Conservation (phyloP, 2,329 filamentous ascomycete genomes). For the Phialocephala subalpina region DNA sequence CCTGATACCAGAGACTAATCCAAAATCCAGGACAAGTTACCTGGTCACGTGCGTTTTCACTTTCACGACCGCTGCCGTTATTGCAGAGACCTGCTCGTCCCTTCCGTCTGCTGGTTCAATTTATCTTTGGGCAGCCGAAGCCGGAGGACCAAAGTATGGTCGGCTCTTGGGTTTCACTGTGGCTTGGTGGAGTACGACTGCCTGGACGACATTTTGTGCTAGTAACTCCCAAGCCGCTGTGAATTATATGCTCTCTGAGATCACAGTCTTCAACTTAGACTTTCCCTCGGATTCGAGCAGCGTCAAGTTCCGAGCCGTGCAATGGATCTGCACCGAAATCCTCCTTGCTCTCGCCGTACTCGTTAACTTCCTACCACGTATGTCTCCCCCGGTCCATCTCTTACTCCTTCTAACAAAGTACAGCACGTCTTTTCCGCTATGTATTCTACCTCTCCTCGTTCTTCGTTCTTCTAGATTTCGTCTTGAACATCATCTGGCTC, state of each 20-base stretch:
- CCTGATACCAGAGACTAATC: conserved; percentile 23
- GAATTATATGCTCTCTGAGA: conserved; percentile 64
- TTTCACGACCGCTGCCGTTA: conserved; percentile 66
- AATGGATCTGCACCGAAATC: conserved; percentile 65
- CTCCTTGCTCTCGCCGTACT: conserved; percentile 58
- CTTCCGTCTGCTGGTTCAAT: conserved; percentile 47
- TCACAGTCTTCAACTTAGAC: conserved; percentile 62
- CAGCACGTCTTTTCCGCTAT: conserved; percentile 48
- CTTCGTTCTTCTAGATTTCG: conserved; percentile 64
- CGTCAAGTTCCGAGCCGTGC: conserved; percentile 66
- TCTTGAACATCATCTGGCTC: conserved; percentile 67
- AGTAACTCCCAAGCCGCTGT: conserved; percentile 60
- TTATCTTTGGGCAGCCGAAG: conserved; percentile 59
- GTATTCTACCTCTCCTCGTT: conserved; percentile 52
- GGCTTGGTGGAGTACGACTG: conserved; percentile 70
- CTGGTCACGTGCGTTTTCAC: conserved; percentile 66
- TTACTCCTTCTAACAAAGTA: background rate
- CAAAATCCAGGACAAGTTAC: conserved; percentile 59
- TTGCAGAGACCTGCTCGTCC: conserved; percentile 63
- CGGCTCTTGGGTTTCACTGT: conserved; percentile 51
- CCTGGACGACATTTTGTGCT: conserved; percentile 66
- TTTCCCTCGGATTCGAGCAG: conserved; percentile 60
- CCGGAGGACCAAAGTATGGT: conserved; percentile 52
- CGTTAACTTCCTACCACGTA: conserved; percentile 59
- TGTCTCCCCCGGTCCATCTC: conserved; percentile 39